Base-by-base conservation (phyloP, 441 rosid species). In the Erysimum cheiri region DNA sequence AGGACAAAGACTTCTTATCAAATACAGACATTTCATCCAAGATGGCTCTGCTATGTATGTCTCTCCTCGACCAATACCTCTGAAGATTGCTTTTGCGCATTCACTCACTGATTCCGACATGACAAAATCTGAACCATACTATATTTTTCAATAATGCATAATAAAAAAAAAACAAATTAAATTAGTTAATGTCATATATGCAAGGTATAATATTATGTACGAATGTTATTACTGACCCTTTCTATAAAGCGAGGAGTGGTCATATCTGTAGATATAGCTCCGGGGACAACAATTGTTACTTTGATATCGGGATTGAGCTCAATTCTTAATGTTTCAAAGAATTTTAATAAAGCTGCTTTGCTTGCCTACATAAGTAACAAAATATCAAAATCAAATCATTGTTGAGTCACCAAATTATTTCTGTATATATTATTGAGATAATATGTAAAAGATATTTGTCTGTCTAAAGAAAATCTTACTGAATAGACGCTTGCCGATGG, bases 241-340 rank as follows among this genome's bases (percentile, higher is more conserved):
- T 59, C 72, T 37, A 47, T 9, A 33, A 7, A 49, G 1, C 6
- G 39, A 59, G 72, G 77, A 57, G 61, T 65, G 26, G 64, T 75
- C 80, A 84, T 66, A 40, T 88, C 83, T 5, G 89, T 72, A 2
- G 79, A 35, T 1, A 80, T 52, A 11, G 80, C 1, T 36, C 88
- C 85, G 0, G 88, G 88, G 6, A 77, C 59, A 31, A 77, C 85
- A 11, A 87, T 84, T 15, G 86, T 81, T 62, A 87, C 74, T 19
- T 82, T 77, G 31, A 85, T 77, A 13, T 79, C 81, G 0, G 74
- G 58, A 43, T 77, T 84, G 10, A 82, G 15, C 37, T 89, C 92
- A 24, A 44, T 35, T 63, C 87, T 74, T 49, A 87, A 24, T 2
- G 84, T 74, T 77, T 85, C 90, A 6, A 57, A 85, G 36, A 87